Percentiles rank a stretch among this genome's conserved stretches.
Evolutionary conservation across 1,284 basidiomycete genomes (phyloP).

Genomic region (Trichosporon faecale): DNA sequence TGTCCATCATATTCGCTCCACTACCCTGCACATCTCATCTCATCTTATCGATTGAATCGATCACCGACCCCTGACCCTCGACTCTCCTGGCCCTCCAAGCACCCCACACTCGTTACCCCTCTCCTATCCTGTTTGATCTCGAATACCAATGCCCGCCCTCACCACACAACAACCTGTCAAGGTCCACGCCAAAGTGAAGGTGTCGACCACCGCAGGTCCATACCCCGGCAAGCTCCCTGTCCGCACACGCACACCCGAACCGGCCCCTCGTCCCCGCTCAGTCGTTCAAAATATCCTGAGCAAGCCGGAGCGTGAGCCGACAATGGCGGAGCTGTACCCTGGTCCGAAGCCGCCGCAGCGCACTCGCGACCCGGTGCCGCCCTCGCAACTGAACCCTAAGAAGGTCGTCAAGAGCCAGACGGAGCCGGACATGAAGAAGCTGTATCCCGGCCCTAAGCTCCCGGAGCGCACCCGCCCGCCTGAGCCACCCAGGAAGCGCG

Average conservation of each 20-base stretch:
- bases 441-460: constrained; percentile 4
- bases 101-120: neutral
- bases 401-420: neutral
- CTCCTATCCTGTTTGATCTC: neutral
- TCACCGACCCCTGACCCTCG: neutral
- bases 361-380: neutral
- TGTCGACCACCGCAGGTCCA: neutral
- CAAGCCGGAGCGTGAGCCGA: neutral
- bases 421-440: neutral
- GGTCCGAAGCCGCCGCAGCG: constrained; percentile 2
- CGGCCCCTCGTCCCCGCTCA: neutral
- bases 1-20: neutral
- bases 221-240: constrained; percentile 6
- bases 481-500: neutral
- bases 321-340: neutral
- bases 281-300: neutral
- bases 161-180: neutral
- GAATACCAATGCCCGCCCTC: neutral
- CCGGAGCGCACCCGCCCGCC: constrained; percentile 4
- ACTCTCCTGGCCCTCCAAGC: neutral
- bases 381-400: neutral
- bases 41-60: neutral
- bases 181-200: constrained; percentile 2
- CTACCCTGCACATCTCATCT: neutral
- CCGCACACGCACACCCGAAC: neutral